phyloP scores from a whole-genome alignment of 2,329 filamentous ascomycete species.

The Aspergillus awamori region DNA sequence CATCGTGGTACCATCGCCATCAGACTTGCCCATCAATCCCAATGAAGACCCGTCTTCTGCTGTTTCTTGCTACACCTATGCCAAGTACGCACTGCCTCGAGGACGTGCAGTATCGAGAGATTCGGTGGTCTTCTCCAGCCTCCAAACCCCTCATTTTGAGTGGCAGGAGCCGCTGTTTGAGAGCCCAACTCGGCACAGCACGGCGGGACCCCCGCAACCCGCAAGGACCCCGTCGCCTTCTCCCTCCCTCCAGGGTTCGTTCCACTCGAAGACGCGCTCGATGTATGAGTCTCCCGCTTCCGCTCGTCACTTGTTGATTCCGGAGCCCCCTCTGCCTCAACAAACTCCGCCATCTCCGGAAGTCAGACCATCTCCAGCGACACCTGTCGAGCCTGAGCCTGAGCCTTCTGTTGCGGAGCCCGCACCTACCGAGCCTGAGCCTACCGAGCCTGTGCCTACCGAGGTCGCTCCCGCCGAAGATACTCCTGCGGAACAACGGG shows the following conservation, averaged over 20 bases:
- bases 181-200: slow-evolving; percentile 38
- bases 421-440: slow-evolving; percentile 11
- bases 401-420: slow-evolving; percentile 7
- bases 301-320: slow-evolving; percentile 19
- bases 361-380: background rate
- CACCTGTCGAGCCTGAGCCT: background rate
- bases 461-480: slow-evolving; percentile 9
- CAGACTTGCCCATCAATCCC: slow-evolving; percentile 24
- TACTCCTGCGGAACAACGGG: background rate
- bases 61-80: slow-evolving; percentile 79
- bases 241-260: slow-evolving; percentile 21
- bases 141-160: slow-evolving; percentile 58
- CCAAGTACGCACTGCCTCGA: slow-evolving; percentile 79
- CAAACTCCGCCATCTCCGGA: slow-evolving; percentile 8
- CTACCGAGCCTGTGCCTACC: slow-evolving; percentile 14
- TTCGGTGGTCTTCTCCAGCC: slow-evolving; percentile 62
- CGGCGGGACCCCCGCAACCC: slow-evolving; percentile 26
- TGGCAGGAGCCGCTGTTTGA: slow-evolving; percentile 64
- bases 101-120: slow-evolving; percentile 76
- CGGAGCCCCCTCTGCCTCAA: slow-evolving; percentile 12
- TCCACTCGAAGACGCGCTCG: slow-evolving; percentile 32
- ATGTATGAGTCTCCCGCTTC: slow-evolving; percentile 32
- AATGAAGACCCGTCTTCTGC: slow-evolving; percentile 44
- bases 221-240: slow-evolving; percentile 39
- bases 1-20: slow-evolving; percentile 34